A percentile compares a stretch with the other conserved stretches of the same genome.
Conservation (phyloP, 257 asterid species). For the Penstemon davidsonii region DNA sequence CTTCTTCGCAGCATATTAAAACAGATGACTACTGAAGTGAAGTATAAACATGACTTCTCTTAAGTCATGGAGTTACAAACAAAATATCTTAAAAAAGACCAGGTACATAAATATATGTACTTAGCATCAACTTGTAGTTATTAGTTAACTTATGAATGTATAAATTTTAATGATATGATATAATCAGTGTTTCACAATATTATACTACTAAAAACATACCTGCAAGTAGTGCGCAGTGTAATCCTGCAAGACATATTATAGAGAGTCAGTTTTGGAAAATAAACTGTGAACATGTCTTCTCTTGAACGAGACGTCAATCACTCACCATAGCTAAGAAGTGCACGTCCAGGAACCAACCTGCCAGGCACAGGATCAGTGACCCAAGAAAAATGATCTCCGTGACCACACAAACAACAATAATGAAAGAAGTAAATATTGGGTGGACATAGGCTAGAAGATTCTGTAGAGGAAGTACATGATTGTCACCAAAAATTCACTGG, state of each 20-base stretch:
- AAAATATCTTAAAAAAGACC: neutral
- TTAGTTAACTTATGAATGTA: constrained; percentile 14
- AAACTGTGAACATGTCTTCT: constrained; percentile 10
- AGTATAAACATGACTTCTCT: neutral
- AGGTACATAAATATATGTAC: neutral
- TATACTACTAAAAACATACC: constrained; percentile 44
- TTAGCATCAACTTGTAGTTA: constrained; percentile 10
- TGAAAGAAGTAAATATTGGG: neutral
- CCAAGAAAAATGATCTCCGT: constrained; percentile 21
- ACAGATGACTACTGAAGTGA: neutral
- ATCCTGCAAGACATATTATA: constrained; percentile 58
- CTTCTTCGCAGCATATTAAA: neutral
- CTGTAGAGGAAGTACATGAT: too few relatives aligned
- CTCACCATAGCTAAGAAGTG: constrained; percentile 93
- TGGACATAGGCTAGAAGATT: constrained; percentile 7
- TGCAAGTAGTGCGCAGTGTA: constrained; percentile 93
- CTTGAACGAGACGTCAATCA: constrained; percentile 26
- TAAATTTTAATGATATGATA: constrained; percentile 9
- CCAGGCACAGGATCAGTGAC: constrained; percentile 28
- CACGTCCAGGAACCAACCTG: constrained; percentile 88
- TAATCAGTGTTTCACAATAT: constrained; percentile 6
- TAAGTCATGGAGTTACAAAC: neutral
- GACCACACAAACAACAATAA: constrained; percentile 12
- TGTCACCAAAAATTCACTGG: neutral
- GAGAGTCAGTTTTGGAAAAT: constrained; percentile 21